These are phyloP conservation scores for Ophiocordyceps camponoti-leonardi DNA, from an alignment of 2,329 filamentous ascomycete species.

Conservation along the genomic window DNA sequence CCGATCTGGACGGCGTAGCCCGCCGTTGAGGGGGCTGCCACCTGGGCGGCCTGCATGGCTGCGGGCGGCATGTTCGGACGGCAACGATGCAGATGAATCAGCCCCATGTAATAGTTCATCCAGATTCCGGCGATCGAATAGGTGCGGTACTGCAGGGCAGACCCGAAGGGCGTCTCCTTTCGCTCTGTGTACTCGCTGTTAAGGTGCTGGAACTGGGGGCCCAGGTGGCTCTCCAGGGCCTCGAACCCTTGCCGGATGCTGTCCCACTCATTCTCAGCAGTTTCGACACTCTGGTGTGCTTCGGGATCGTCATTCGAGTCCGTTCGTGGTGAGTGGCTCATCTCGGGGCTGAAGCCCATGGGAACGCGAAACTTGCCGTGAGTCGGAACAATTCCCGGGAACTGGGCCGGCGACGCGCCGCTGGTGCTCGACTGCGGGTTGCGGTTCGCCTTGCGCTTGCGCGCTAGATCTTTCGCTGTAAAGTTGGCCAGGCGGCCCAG, in stretches of 20 bases:
- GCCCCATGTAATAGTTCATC: conserved; percentile 72
- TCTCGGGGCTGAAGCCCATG: conserved; percentile 35
- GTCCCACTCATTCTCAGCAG: conserved; percentile 66
- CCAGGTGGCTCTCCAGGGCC: conserved; percentile 46
- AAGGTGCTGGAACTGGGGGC: conserved; percentile 60
- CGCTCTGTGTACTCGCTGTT: conserved; percentile 46
- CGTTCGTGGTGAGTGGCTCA: conserved; percentile 23
- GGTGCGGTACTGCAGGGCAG: conserved; percentile 64
- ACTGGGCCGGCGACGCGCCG: conserved; percentile 23
- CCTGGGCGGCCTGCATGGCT: conserved; percentile 69
- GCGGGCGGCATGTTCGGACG: conserved; percentile 87
- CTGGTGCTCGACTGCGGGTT: conserved; percentile 12
- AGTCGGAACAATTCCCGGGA: conserved; percentile 38
- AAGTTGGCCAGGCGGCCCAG: conserved; percentile 69
- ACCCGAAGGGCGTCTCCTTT: conserved; percentile 60
- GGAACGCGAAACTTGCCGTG: conserved; percentile 31
- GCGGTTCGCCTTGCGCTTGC: conserved; percentile 51
- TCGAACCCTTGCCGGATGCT: conserved; percentile 56
- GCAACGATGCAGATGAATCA: conserved; percentile 64
- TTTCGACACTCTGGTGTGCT: conserved; percentile 45
- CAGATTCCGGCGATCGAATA: conserved; percentile 79
- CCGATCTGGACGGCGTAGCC: conserved; percentile 59
- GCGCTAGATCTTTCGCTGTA: conserved; percentile 53
- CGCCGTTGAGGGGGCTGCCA: conserved; percentile 57
- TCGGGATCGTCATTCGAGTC: conserved; percentile 34